Evolutionary conservation across 169 alveolate genomes (phyloP), one percentile per base, ranked within the genome.

Genomic region (Eimeria praecox): DNA sequence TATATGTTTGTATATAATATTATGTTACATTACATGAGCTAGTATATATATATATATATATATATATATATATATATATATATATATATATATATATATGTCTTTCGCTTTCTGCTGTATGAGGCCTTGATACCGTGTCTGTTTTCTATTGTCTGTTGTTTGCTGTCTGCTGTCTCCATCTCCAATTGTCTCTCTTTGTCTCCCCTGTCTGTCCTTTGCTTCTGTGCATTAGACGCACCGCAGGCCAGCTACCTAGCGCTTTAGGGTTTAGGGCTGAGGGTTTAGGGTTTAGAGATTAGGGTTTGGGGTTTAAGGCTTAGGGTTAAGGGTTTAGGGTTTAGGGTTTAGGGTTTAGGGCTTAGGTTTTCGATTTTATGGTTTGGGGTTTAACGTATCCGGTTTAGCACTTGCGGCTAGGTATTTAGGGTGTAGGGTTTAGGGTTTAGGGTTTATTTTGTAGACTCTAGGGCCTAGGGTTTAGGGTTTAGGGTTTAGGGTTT

Each of bases 401-500:
- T 10, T 56, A 56, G 66, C 30, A 42, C 59, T n/a, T n/a, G n/a
- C n/a, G 88, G 64, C 42, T 38, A 42, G 49, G 90, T 69, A 24
- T 44, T 52, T 49, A 42, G 44, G 66, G 66, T 56, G 14, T 56
- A 56, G 66, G 27, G n/a, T 56, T 10, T 56, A 56, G 66, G 66
- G 66, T 56, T 56, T 56, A n/a, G n/a, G n/a, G n/a, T n/a, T n/a
- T n/a, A n/a, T n/a, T n/a, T n/a, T n/a, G 59, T 56, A 18, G n/a
- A 27, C n/a, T 12, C 4, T 56, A 2, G 66, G 33, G 73, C 27
- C 27, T 24, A 62, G 73, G 54, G 54, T 14, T 73, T 38, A 42
- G 90, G 90, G 71, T 80, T 42, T 46, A 83, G 92, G 92, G 49
- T 49, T 56, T 54, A 46, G 75, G 56, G 91, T 46, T 83, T 83